Evolutionary conservation across 306 rosid species (phyloP), one percentile per base, ranked within the genome.

Genomic region (Astragalus membranaceus): DNA sequence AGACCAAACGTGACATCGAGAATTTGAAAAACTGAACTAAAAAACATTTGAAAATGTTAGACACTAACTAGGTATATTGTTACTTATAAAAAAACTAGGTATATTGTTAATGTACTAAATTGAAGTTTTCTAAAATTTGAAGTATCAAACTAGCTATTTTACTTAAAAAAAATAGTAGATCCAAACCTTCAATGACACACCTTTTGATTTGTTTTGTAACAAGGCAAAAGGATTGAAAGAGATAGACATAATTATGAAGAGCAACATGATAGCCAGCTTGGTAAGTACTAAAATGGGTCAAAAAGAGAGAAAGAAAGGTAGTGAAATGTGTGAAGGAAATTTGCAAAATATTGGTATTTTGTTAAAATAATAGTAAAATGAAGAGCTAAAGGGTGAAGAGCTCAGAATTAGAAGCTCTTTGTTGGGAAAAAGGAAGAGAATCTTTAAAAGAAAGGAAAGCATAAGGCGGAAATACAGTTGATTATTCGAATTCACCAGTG

Each of bases 391-490:
- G 71, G 26, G 44, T 51, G 70, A 41, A 49, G 72, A 72, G 65
- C 75, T 53, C 63, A 69, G 85, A 78, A 82, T 59, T 58, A 75
- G 85, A 80, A 82, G 63, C 56, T 66, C 83, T 80, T 69, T 79
- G 81, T 80, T 75, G 75, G 75, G 64, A 64, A 75, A 79, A 81
- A 65, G 66, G 73, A 80, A 85, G 69, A 77, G 92, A 89, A 89
- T 87, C 96, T 80, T 79, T 41, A 73, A 87, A 84, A 85, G 85
- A 79, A 59, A 80, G 76, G 60, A 72, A 76, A 82, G 81, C 74
- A 75, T 72, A 48, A 72, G 62, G 23, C 1, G 65, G 68, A 71
- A 69, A 70, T 78, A 61, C 86, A 74, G 82, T 77, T 78, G 82
- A 84, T 84, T 74, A 67, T 75, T 78, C 69, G 72, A 68, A 75